Conservation (phyloP, 768 basidiomycete genomes). For the Heimioporus sp. region DNA sequence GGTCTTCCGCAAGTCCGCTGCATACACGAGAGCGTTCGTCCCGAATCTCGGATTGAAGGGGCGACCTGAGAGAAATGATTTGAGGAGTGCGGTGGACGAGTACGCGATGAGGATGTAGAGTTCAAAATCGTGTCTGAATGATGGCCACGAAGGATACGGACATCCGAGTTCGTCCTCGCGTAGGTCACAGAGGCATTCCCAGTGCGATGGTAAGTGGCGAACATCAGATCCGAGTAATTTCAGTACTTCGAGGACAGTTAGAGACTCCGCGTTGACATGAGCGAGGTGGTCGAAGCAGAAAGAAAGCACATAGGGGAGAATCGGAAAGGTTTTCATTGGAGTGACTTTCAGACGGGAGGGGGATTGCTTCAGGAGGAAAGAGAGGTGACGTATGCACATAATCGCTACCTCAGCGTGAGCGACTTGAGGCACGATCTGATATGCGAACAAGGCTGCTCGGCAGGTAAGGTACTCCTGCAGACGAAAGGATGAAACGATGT, state of each 20-base stretch:
- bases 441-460: background rate
- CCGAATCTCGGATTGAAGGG: background rate
- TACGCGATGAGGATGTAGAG: background rate
- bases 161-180: background rate
- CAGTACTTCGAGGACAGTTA: background rate
- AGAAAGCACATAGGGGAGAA: background rate
- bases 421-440: background rate
- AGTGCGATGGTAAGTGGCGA: background rate
- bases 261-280: background rate
- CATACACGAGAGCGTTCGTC: background rate
- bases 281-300: background rate
- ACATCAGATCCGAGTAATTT: background rate
- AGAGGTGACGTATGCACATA: background rate
- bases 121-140: background rate
- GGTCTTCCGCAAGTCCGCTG: background rate
- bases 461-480: conserved; percentile 4
- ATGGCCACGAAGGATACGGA: background rate
- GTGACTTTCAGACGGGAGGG: no score
- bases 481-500: background rate
- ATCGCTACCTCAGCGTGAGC: background rate
- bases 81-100: background rate
- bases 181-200: background rate
- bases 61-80: background rate
- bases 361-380: background rate
- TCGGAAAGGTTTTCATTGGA: background rate